Percentiles rank a stretch among this genome's conserved stretches.
Evolutionary conservation across 148 eudicot genomes (phyloP).

Genomic region (Gaultheria prostrata): DNA sequence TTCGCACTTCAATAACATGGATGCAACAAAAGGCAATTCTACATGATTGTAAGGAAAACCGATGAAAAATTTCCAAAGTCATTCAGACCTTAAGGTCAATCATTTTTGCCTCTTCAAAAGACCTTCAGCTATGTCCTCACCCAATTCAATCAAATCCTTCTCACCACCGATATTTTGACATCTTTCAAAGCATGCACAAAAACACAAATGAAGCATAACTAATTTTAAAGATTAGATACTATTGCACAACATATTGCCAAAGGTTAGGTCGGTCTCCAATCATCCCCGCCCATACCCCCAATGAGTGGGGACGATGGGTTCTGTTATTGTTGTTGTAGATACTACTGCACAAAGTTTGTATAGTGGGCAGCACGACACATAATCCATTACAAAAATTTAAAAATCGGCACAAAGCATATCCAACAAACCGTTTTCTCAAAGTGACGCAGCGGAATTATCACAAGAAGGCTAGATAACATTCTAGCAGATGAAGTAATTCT

Average conservation of each 20-base stretch:
- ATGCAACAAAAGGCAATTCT: background rate
- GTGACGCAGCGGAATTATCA: background rate
- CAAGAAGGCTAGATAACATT: background rate
- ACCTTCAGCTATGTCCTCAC: background rate
- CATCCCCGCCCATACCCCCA: too few relatives aligned
- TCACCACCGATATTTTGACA: background rate
- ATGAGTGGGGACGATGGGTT: too few relatives aligned
- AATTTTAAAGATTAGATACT: background rate
- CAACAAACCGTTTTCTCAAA: background rate
- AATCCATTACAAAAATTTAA: too few relatives aligned
- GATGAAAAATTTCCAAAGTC: background rate
- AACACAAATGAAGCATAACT: background rate
- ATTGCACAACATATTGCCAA: too few relatives aligned
- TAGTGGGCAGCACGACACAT: background rate
- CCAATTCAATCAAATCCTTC: background rate
- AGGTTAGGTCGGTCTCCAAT: too few relatives aligned
- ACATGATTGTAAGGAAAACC: too few relatives aligned
- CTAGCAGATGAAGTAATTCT: background rate
- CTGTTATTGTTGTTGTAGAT: too few relatives aligned
- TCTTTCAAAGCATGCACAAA: background rate
- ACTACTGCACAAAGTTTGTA: background rate
- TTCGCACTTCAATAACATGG: too few relatives aligned
- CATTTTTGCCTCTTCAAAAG: background rate
- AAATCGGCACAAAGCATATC: background rate
- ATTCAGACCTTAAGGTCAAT: background rate